Percentiles rank a stretch among this genome's conserved stretches.
Evolutionary conservation across 2,329 filamentous ascomycete genomes (phyloP).

Genomic region (Tricladium varicosporioides): DNA sequence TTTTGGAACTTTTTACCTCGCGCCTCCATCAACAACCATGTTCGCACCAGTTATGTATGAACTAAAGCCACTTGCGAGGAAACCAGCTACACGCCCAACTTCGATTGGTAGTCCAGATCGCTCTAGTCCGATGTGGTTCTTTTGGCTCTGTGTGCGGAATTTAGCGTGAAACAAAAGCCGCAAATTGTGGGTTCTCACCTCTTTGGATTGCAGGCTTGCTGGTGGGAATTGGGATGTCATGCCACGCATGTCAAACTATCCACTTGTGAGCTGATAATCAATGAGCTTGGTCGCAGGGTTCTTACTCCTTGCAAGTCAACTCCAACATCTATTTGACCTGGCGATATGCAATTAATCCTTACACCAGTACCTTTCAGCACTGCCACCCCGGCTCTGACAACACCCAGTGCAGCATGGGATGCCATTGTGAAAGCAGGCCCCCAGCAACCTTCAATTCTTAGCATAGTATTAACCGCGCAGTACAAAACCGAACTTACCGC

Average conservation of each 20-base stretch:
- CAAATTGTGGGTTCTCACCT: constrained; percentile 30
- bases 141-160: constrained; percentile 37
- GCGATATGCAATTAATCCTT: constrained; percentile 53
- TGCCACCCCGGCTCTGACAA: constrained; percentile 56
- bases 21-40: constrained; percentile 60
- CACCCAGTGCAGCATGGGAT: constrained; percentile 58
- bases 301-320: constrained; percentile 43
- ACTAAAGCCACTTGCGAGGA: constrained; percentile 61
- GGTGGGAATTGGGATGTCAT: constrained; percentile 55
- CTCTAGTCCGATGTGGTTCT: constrained; percentile 55
- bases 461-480: neutral
- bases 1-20: constrained; percentile 25
- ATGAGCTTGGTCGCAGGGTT: constrained; percentile 25
- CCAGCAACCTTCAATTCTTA: constrained; percentile 45
- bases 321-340: constrained; percentile 41
- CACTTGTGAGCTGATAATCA: neutral
- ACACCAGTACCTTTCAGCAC: constrained; percentile 56
- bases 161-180: neutral
- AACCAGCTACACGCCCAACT: constrained; percentile 59
- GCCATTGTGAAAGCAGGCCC: constrained; percentile 60
- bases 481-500: constrained; percentile 25
- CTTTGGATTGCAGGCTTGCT: constrained; percentile 48
- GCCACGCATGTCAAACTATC: constrained; percentile 46
- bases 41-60: constrained; percentile 62
- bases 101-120: constrained; percentile 55